A percentile compares a stretch with the other conserved stretches of the same genome.
These are phyloP conservation scores for Astrocystis sublimbata DNA, from an alignment of 495 filamentous ascomycete genomes.

Conservation along the genomic window DNA sequence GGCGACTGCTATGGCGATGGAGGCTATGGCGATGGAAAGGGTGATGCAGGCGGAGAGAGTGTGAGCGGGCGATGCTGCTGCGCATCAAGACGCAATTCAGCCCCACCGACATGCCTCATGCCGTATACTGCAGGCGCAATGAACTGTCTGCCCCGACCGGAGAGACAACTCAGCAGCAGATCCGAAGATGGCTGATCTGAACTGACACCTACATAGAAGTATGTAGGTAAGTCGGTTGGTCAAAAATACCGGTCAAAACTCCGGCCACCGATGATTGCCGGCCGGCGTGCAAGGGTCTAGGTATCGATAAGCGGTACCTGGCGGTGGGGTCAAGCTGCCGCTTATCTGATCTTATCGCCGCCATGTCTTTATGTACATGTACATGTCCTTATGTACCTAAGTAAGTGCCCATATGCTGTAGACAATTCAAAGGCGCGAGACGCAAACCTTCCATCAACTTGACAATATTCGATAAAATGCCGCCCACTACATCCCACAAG, in stretches of 20 bases:
- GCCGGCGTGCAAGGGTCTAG: no score
- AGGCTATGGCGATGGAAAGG: neutral
- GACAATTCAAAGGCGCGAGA: neutral
- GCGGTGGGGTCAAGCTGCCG: neutral
- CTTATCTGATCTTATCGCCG: neutral
- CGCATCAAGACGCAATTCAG: neutral
- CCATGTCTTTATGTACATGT: neutral
- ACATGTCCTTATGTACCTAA: neutral
- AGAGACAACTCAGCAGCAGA: neutral
- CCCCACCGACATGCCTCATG: neutral
- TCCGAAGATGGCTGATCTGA: neutral
- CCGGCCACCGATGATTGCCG: no score
- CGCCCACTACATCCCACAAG: slow-evolving; percentile 17
- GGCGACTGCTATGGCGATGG: no score
- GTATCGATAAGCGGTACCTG: slow-evolving; percentile 6
- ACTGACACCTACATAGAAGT: no score
- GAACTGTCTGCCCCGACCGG: neutral
- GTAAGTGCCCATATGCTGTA: neutral
- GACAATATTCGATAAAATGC: slow-evolving; percentile 14
- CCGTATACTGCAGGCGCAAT: no score
- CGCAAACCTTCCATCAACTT: neutral
- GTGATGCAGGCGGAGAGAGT: neutral
- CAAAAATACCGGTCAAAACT: no score
- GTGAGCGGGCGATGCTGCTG: neutral
- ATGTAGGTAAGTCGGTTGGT: no score